A percentile compares a stretch with the other conserved stretches of the same genome.
Evolutionary conservation across 2,329 filamentous ascomycete species (phyloP).

Genomic region (Tricladium varicosporioides): DNA sequence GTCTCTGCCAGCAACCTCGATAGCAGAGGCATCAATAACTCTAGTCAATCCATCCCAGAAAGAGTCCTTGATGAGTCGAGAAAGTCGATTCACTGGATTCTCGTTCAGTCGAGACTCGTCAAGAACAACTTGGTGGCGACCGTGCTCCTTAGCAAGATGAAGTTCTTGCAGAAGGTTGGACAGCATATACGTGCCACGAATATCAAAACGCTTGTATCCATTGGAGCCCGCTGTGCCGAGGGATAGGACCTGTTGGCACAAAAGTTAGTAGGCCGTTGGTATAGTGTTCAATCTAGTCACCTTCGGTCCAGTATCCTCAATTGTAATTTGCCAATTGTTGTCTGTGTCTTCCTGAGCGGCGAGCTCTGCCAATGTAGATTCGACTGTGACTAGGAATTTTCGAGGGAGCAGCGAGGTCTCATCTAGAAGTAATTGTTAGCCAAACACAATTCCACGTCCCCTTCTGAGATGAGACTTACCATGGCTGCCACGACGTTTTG

Average conservation of each 20-base stretch:
- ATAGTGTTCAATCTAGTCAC: constrained; percentile 40
- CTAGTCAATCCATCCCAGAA: constrained; percentile 94
- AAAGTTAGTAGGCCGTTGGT: neutral
- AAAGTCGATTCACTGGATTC: constrained; percentile 87
- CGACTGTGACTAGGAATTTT: constrained; percentile 83
- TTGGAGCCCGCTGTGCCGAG: constrained; percentile 83
- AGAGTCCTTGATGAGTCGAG: constrained; percentile 79
- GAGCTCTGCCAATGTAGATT: constrained; percentile 75
- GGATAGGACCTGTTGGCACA: constrained; percentile 64
- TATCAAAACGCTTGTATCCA: constrained; percentile 82
- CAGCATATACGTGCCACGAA: constrained; percentile 95
- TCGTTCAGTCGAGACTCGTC: constrained; percentile 91
- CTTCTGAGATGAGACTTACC: constrained; percentile 21
- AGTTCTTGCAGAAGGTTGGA: constrained; percentile 96
- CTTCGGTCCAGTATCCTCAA: constrained; percentile 93
- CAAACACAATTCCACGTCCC: too few species aligned
- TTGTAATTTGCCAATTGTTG: constrained; percentile 93
- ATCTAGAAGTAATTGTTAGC: constrained; percentile 50
- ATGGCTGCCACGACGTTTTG: constrained; percentile 32
- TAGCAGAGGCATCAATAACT: constrained; percentile 82
- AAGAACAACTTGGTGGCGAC: constrained; percentile 83
- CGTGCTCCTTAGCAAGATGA: constrained; percentile 86
- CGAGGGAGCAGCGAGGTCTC: constrained; percentile 68
- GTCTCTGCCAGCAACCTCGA: constrained; percentile 82
- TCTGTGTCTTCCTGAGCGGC: constrained; percentile 89